Evolutionary conservation across 352 stramenopile species (phyloP).

Genomic region (Phytopythium chamaehyphon): DNA sequence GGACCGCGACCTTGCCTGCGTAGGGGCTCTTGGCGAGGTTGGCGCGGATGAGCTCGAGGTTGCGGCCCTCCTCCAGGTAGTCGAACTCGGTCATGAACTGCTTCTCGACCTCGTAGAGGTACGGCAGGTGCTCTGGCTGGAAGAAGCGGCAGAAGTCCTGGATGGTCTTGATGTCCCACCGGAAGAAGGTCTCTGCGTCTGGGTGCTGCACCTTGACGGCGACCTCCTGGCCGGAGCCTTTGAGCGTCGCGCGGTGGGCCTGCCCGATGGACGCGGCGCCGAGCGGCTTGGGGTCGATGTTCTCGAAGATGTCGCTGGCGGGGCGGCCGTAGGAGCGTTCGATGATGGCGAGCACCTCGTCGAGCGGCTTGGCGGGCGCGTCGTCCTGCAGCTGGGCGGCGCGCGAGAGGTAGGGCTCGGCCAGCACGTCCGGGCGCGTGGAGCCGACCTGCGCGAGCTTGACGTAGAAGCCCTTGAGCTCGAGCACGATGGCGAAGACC

Average conservation of each 20-base stretch:
- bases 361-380: conserved; percentile 64
- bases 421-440: conserved; percentile 75
- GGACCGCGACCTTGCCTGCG: conserved; percentile 69
- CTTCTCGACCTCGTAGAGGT: conserved; percentile 94
- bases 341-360: conserved; percentile 75
- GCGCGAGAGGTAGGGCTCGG: conserved; percentile 74
- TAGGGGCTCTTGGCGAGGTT: conserved; percentile 89
- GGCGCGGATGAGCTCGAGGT: conserved; percentile 81
- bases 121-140: conserved; percentile 91
- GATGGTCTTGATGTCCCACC: conserved; percentile 95
- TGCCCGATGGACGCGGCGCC: conserved; percentile 83
- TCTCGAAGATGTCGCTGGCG: conserved; percentile 44
- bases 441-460: conserved; percentile 83
- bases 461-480: conserved; percentile 87
- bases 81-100: conserved; percentile 99
- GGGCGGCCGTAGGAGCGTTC: conserved; percentile 64
- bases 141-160: conserved; percentile 95
- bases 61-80: conserved; percentile 91
- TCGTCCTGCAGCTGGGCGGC: conserved; percentile 77
- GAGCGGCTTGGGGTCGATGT: conserved; percentile 66
- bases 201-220: conserved; percentile 93
- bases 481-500: conserved; percentile 78
- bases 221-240: conserved; percentile 59
- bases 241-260: conserved; percentile 69
- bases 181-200: conserved; percentile 92